phyloP scores from a whole-genome alignment of 192 early-diverging fungal species.

The Chytriomyces sp. region DNA sequence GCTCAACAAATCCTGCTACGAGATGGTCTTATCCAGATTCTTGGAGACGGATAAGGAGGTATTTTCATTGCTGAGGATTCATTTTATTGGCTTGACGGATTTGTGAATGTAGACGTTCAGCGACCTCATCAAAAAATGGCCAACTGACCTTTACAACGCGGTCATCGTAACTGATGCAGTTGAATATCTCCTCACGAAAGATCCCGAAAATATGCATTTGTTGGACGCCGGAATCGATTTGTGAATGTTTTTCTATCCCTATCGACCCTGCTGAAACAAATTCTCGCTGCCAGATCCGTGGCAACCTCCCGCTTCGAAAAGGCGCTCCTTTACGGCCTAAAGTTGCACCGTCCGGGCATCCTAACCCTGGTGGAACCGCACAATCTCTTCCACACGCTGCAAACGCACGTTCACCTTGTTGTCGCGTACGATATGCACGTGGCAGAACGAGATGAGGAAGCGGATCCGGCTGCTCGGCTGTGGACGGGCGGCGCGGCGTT shows the following conservation, averaged over 20 bases:
- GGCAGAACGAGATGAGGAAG: conserved; percentile 1
- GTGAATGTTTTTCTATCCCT: no score
- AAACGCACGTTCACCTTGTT: conserved; percentile 76
- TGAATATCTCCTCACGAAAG: conserved; percentile 65
- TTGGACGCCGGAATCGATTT: conserved; percentile 75
- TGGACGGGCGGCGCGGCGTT: conserved; percentile 21
- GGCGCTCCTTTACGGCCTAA: conserved; percentile 80
- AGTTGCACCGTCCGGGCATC: conserved; percentile 69
- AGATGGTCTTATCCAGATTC: conserved; percentile 79
- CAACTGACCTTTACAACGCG: conserved; percentile 73
- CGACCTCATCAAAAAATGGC: conserved; percentile 77
- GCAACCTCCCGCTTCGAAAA: conserved; percentile 60
- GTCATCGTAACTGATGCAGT: conserved; percentile 74
- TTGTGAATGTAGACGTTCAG: conserved; percentile 60
- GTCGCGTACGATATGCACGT: conserved; percentile 75
- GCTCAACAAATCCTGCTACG: conserved; percentile 79
- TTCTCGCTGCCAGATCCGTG: background rate
- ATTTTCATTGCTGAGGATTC: conserved; percentile 1
- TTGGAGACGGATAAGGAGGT: conserved; percentile 69
- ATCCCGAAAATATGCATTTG: conserved; percentile 58
- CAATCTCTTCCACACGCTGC: conserved; percentile 79
- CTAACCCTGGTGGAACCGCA: conserved; percentile 75
- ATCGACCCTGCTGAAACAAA: background rate
- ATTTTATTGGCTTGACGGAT: background rate
- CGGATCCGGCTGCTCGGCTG: background rate